These are phyloP conservation scores for Tetragonia tetragonoides DNA, from an alignment of 148 eudicot genomes.

Conservation along the genomic window DNA sequence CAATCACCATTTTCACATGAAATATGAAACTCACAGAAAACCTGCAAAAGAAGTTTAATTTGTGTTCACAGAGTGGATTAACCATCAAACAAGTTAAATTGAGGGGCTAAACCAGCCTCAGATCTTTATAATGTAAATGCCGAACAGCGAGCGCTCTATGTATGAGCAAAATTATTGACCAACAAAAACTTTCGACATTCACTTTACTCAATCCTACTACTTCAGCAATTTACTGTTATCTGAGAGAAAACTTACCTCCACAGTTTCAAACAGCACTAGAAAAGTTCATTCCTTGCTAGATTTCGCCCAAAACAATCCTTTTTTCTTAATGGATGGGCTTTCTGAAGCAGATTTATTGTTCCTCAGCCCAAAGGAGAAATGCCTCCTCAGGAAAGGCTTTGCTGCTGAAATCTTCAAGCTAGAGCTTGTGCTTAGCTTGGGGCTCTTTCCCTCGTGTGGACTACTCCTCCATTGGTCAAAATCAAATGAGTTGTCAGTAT, in stretches of 20 bases:
- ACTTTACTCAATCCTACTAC: neutral
- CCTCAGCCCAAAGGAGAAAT: slow-evolving; percentile 81
- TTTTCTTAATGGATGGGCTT: slow-evolving; percentile 44
- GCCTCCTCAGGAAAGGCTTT: slow-evolving; percentile 75
- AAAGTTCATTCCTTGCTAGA: slow-evolving; percentile 63
- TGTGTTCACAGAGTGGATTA: neutral
- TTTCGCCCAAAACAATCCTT: slow-evolving; percentile 83
- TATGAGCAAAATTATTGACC: neutral
- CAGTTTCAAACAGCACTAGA: slow-evolving; percentile 5
- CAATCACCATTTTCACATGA: slow-evolving; percentile 3
- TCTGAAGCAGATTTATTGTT: slow-evolving; percentile 42
- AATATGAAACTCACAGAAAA: slow-evolving; percentile 15
- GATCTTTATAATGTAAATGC: neutral
- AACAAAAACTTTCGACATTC: neutral
- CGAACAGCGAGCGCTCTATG: neutral
- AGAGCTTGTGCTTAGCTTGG: slow-evolving; percentile 58
- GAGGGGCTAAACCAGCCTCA: neutral
- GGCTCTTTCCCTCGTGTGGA: slow-evolving; percentile 41
- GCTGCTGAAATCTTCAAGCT: slow-evolving; percentile 60
- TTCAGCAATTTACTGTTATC: neutral
- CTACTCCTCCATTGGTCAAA: slow-evolving; percentile 53
- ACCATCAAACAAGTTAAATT: no score
- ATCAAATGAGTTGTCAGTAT: slow-evolving; percentile 40
- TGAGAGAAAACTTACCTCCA: slow-evolving; percentile 27
- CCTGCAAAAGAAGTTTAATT: slow-evolving; percentile 21